Percentiles rank a stretch among this genome's conserved stretches.
Conservation (phyloP, 176 grass and related monocot genomes). For the Bonia amplexicaulis region DNA sequence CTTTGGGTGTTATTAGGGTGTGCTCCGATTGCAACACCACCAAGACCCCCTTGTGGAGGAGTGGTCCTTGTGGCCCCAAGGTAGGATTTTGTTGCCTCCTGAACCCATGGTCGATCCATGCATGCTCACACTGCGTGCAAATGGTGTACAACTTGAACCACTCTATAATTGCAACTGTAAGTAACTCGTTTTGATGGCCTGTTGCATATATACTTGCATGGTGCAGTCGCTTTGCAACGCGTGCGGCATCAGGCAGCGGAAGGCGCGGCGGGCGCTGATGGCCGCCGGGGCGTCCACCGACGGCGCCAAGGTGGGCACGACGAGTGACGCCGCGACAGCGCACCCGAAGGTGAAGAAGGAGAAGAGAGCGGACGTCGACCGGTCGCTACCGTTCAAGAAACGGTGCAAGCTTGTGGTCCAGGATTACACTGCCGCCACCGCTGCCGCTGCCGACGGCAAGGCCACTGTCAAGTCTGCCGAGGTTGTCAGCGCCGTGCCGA, state of each 20-base stretch:
- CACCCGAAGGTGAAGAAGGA: constrained; percentile 61
- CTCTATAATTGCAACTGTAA: neutral
- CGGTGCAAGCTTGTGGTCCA: constrained; percentile 64
- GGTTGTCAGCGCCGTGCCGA: neutral
- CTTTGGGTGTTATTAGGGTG: constrained; percentile 66
- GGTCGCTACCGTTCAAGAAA: constrained; percentile 93
- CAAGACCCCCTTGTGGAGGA: constrained; percentile 97
- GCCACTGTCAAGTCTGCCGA: neutral
- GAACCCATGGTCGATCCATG: neutral
- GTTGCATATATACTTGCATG: constrained; percentile 22
- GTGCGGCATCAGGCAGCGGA: constrained; percentile 93
- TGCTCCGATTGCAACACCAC: constrained; percentile 98
- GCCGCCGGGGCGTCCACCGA: constrained; percentile 17
- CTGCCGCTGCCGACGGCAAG: neutral
- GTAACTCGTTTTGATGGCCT: neutral
- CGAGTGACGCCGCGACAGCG: neutral
- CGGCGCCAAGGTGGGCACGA: constrained; percentile 17
- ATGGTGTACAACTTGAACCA: neutral
- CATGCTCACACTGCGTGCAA: neutral
- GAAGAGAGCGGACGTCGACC: constrained; percentile 59
- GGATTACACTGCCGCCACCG: neutral
- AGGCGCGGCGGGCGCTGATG: constrained; percentile 80
- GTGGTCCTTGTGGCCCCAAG: constrained; percentile 94
- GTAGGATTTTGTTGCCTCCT: constrained; percentile 21
- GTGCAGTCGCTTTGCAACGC: constrained; percentile 99